Base-by-base conservation (phyloP, 495 filamentous ascomycete species). In the Penicillium cinerascens region DNA sequence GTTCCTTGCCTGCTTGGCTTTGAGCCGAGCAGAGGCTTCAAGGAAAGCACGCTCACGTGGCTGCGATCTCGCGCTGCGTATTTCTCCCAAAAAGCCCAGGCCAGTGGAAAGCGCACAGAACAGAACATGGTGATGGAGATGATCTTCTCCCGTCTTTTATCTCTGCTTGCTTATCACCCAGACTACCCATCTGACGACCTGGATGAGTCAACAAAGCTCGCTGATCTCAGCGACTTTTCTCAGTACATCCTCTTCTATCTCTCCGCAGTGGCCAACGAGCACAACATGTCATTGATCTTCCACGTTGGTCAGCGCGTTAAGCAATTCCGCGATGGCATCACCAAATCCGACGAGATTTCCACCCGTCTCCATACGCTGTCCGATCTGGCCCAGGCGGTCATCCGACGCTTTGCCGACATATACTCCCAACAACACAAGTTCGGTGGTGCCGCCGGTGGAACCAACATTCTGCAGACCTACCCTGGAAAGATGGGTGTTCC, bases 231-330 rank as follows among this genome's bases (percentile, higher is more conserved):
- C 17, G 89, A 96, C 62, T 88, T 92, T 61, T 82, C 87, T 6
- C 82, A 79, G 59, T 99, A 97, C 65, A 81, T 97, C 44, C 71
- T 96, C 21, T 96, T 91, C 70, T 99, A 97, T 65, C 73, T 97
- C 36, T 82, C 77, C 33, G 82, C 84, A 22, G 85, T 97, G 15
- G 91, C 88, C 10, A 95, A 85, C 23, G 85, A 90, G 58, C 83
- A 88, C 17, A 97, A 97, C 59, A 76, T 97, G 7, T 86, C 87
- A 0, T 70, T 96, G 52, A 92, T 99, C 51, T 95, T 86, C 75
- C 90, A 96, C 67, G 83, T 95, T 42, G 92, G 89, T 16, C 90
- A 97, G 72, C 85, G 91, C 8, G 86, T 96, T 43, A 99, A 99
- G 71, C 87, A 91, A 69, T 87, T 88, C 20, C 82, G 83, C 18